Conservation (phyloP, 2,329 filamentous ascomycete genomes). For the Beauveria bassiana region DNA sequence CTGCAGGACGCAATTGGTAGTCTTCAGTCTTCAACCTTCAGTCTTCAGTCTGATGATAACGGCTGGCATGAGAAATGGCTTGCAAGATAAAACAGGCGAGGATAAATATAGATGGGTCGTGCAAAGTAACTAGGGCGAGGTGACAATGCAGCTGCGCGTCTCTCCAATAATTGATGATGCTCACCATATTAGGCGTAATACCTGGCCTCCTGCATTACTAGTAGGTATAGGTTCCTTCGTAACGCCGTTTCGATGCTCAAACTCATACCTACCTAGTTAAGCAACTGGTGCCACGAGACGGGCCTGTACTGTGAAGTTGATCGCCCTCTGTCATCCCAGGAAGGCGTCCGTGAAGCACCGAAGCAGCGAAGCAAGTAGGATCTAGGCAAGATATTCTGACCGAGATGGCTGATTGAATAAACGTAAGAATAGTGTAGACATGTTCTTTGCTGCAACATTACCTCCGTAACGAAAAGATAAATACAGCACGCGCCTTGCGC, state of each 20-base stretch:
- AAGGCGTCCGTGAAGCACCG: neutral
- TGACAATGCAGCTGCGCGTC: neutral
- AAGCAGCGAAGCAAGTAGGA: neutral
- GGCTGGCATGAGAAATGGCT: neutral
- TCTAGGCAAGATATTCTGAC: neutral
- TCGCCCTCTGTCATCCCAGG: neutral
- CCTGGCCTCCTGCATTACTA: neutral
- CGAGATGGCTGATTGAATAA: neutral
- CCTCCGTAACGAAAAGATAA: no score
- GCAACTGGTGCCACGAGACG: neutral
- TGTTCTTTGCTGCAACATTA: neutral
- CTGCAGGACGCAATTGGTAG: neutral
- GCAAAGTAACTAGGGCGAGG: neutral
- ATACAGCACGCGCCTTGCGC: no score
- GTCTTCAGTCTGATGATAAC: no score
- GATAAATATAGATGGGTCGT: constrained; percentile 6
- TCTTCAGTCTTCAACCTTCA: neutral
- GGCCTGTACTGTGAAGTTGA: neutral
- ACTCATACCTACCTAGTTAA: neutral
- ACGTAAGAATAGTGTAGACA: neutral
- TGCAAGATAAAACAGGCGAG: constrained; percentile 2
- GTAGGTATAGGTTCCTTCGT: neutral
- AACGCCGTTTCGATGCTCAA: neutral
- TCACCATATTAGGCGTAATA: neutral
- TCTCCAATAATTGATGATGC: neutral